Conservation (phyloP, 257 asterid genomes). For the Penstemon newberryi region DNA sequence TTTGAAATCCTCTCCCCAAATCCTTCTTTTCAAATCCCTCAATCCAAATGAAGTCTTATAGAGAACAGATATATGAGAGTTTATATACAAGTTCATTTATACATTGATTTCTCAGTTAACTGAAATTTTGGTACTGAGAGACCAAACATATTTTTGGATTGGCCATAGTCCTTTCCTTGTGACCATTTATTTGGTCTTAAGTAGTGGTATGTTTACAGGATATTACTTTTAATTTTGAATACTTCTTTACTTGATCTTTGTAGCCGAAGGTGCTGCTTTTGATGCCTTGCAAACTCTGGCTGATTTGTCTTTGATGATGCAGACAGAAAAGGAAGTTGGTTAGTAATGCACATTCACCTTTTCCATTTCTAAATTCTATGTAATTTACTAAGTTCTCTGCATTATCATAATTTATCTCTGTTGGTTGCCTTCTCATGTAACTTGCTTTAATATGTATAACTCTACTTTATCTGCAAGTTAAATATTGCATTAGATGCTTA, state of each 20-base stretch:
- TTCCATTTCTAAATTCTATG: slow-evolving; percentile 6
- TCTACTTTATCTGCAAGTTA: too few species aligned
- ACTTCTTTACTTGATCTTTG: slow-evolving; percentile 28
- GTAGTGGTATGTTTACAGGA: slow-evolving; percentile 8
- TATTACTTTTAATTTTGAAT: background rate
- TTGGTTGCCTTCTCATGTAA: slow-evolving; percentile 7
- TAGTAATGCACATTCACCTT: slow-evolving; percentile 30
- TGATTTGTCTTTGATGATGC: slow-evolving; percentile 82
- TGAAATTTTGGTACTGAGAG: background rate
- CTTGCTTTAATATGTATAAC: background rate
- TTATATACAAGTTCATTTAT: background rate
- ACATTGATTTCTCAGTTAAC: background rate
- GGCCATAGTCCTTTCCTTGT: background rate
- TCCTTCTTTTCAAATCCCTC: too few species aligned
- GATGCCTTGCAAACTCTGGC: slow-evolving; percentile 86
- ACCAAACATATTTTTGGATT: slow-evolving; percentile 4
- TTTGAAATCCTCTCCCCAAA: too few species aligned
- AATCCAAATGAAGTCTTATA: too few species aligned
- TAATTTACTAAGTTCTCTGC: too few species aligned
- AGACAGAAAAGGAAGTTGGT: slow-evolving; percentile 78
- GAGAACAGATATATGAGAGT: background rate
- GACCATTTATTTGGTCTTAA: background rate
- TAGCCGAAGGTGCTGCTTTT: slow-evolving; percentile 73
- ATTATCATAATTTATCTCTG: too few species aligned
- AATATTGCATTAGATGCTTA: too few species aligned